phyloP scores from a whole-genome alignment of 2,329 filamentous ascomycete species.

The Erysiphe neolycopersici region DNA sequence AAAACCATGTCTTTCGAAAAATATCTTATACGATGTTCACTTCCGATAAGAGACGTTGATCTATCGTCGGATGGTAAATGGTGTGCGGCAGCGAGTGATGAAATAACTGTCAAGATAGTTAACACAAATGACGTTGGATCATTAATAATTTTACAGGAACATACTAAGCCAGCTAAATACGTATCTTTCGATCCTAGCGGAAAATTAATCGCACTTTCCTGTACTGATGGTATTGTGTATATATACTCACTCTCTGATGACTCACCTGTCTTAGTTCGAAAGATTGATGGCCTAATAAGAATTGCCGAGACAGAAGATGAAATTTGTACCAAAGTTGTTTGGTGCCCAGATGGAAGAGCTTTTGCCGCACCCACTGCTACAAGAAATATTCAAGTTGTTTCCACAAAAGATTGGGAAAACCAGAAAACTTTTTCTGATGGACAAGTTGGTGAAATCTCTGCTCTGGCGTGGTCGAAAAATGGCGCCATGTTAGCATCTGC shows the following conservation, averaged over 20 bases:
- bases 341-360: constrained; percentile 85
- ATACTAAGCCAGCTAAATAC: constrained; percentile 71
- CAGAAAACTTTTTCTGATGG: constrained; percentile 55
- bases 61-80: constrained; percentile 60
- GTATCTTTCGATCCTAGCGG: constrained; percentile 67
- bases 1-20: constrained; percentile 47
- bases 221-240: constrained; percentile 72
- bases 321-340: constrained; percentile 45
- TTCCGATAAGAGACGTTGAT: constrained; percentile 66
- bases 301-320: constrained; percentile 53
- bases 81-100: constrained; percentile 92
- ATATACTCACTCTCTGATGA: constrained; percentile 61
- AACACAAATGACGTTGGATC: constrained; percentile 51
- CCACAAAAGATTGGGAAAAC: constrained; percentile 70
- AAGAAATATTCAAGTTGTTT: constrained; percentile 63
- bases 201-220: constrained; percentile 50
- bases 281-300: constrained; percentile 66
- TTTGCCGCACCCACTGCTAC: constrained; percentile 68
- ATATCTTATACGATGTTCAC: constrained; percentile 56
- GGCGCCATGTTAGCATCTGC: constrained; percentile 59
- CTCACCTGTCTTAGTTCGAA: constrained; percentile 55
- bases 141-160: constrained; percentile 57
- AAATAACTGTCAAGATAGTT: constrained; percentile 74
- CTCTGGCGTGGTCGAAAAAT: constrained; percentile 81
- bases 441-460: constrained; percentile 64